Base-by-base conservation (phyloP, 2,329 filamentous ascomycete species). In the Arachnomyces sp. region DNA sequence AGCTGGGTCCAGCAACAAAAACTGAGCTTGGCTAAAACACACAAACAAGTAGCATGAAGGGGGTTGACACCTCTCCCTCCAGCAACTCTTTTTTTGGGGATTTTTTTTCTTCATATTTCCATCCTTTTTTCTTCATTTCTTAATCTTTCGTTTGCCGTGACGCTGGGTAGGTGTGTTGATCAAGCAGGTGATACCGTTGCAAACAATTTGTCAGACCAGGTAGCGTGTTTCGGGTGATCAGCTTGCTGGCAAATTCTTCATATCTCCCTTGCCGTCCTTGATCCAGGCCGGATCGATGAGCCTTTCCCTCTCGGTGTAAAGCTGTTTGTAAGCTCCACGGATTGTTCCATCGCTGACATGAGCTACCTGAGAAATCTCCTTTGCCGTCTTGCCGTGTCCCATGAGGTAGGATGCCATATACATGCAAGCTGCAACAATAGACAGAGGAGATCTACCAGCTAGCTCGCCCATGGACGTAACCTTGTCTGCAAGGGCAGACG, bases 311-410 rank as follows among this genome's bases (percentile, higher is more conserved):
- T 83, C 80, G 13, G 74, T 72, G 59, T 89, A 90, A 36, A 98
- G 73, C 55, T 85, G 81, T 59, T 92, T 92, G 71, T 96, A 98
- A 0, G 90, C 89, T 17, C 86, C 93, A 55, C 93, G 89, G 54
- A 98, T 95, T 0, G 92, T 98, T 40, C 92, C 89, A 57, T 98
- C 93, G 60, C 88, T 95, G 18, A 98, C 92, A 49, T 87, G 86
- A 1, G 86, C 87, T 13, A 92, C 82, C 16, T 67, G 64, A 4
- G 87, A 85, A 52, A 98, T 95, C 45, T 93, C 84, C 62, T 89
- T 89, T n/a, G 87, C 84, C 5, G 78, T 72, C 54, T 84, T 85
- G 14, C 79, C 72, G 51, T 92, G 78, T 41, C 82, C 85, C 68
- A 95, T 83, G 29, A 96, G 74, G 56, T 90, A 80, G 21, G 86